Conservation (phyloP, 805 yeast species). For the Cyberlindnera maclurae region DNA sequence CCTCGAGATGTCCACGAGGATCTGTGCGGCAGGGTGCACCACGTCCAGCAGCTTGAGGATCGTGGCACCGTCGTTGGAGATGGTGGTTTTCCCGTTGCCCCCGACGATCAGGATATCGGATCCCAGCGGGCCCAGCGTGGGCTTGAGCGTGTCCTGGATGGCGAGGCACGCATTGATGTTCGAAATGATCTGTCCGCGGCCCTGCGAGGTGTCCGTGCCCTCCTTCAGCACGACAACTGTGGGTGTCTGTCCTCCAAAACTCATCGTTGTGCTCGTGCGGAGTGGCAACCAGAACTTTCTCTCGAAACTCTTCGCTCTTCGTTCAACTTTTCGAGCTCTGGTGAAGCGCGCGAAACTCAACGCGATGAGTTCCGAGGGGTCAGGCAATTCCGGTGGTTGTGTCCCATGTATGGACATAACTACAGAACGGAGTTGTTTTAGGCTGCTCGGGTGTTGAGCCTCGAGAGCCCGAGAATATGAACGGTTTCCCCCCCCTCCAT, state of each 20-base stretch:
- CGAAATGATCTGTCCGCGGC: slow-evolving; percentile 89
- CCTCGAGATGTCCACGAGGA: slow-evolving; percentile 94
- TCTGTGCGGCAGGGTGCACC: slow-evolving; percentile 97
- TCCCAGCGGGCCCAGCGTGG: slow-evolving; percentile 96
- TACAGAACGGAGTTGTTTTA: too few relatives aligned
- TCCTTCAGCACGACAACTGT: slow-evolving; percentile 97
- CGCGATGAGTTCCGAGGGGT: too few relatives aligned
- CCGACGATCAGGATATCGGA: slow-evolving; percentile 89
- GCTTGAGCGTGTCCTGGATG: slow-evolving; percentile 88
- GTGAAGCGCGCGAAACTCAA: background rate
- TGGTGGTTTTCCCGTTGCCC: slow-evolving; percentile 79
- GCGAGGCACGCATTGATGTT: slow-evolving; percentile 97
- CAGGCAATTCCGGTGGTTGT: too few relatives aligned
- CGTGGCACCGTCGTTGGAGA: slow-evolving; percentile 98
- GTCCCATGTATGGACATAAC: too few relatives aligned
- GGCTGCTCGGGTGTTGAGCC: too few relatives aligned
- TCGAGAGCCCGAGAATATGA: too few relatives aligned
- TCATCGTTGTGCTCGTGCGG: slow-evolving; percentile 39
- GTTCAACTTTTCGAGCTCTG: background rate
- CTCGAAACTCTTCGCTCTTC: background rate
- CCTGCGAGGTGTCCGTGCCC: slow-evolving; percentile 97
- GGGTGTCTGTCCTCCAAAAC: slow-evolving; percentile 89
- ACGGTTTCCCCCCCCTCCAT: too few relatives aligned
- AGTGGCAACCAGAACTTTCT: too few relatives aligned
- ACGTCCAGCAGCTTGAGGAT: slow-evolving; percentile 86